A percentile compares a stretch with the other conserved stretches of the same genome.
Conservation (phyloP, 305 asterid species). For the Fraxinus xanthoxyloides region DNA sequence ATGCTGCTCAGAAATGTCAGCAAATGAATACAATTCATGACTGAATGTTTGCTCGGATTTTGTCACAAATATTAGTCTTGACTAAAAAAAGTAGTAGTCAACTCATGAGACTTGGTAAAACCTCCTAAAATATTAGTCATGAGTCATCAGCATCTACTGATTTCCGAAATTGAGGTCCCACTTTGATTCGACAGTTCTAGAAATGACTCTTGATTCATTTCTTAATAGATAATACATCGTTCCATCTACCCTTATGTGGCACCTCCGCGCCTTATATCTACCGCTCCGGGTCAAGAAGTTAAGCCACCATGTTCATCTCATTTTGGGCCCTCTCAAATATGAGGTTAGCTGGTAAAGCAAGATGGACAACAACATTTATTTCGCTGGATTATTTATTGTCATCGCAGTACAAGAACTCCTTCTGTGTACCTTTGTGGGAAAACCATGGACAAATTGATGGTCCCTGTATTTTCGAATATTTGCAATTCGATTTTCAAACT, state of each 20-base stretch:
- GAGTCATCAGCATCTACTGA: background rate
- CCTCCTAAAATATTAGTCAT: background rate
- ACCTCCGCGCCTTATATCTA: background rate
- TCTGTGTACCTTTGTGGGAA: background rate
- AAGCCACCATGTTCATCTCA: background rate
- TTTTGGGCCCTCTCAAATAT: background rate
- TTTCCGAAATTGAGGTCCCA: background rate
- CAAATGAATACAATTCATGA: background rate
- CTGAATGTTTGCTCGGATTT: background rate
- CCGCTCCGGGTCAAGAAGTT: background rate
- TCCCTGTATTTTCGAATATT: background rate
- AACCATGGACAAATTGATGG: background rate
- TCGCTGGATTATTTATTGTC: background rate
- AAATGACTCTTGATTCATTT: background rate
- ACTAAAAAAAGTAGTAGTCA: background rate
- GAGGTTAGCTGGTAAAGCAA: background rate
- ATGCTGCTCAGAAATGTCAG: background rate
- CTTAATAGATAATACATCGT: background rate
- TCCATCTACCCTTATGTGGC: background rate
- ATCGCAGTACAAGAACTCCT: background rate
- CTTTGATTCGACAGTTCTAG: background rate
- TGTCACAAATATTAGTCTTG: background rate
- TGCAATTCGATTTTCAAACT: background rate
- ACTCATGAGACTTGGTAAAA: background rate
- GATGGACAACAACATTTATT: background rate